Conservation (phyloP, 371 early-diverging fungal genomes). For the Circinella umbellata region DNA sequence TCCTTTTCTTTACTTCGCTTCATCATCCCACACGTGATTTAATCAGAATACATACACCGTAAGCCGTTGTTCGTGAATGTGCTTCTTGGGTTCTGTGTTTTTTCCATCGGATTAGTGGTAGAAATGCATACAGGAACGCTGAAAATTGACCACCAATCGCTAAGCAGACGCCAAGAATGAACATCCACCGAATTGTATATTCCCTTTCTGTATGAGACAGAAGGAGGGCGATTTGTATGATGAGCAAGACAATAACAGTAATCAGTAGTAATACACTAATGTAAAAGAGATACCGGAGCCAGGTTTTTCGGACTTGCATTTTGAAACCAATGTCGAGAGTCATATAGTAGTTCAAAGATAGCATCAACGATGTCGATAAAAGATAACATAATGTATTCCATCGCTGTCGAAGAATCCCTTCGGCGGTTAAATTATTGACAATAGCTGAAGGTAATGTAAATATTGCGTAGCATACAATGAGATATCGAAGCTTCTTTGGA, state of each 20-base stretch:
- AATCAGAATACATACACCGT: conserved; percentile 20
- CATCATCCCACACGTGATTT: neutral
- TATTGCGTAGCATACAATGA: conserved; percentile 10
- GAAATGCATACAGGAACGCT: conserved; percentile 17
- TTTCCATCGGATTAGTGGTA: conserved; percentile 15
- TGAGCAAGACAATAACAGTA: neutral
- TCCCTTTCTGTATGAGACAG: neutral
- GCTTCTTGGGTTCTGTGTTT: conserved; percentile 13
- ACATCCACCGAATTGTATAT: conserved; percentile 3
- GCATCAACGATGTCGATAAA: conserved; percentile 16
- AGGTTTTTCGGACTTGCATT: conserved; percentile 11
- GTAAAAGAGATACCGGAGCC: conserved; percentile 14
- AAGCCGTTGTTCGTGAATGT: conserved; percentile 25
- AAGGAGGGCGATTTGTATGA: neutral
- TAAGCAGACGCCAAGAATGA: conserved; percentile 26
- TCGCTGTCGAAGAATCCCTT: conserved; percentile 6
- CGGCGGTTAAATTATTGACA: conserved; percentile 15
- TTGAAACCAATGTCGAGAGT: conserved; percentile 23
- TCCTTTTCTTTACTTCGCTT: no score
- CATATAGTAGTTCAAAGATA: conserved; percentile 24
- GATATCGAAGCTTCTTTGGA: conserved; percentile 18
- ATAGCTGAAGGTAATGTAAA: conserved; percentile 19
- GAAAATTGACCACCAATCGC: conserved; percentile 16
- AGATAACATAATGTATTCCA: conserved; percentile 30
- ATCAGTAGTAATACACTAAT: neutral